Base-by-base conservation (phyloP, 2,329 filamentous ascomycete genomes). In the Penicillium sp. region DNA sequence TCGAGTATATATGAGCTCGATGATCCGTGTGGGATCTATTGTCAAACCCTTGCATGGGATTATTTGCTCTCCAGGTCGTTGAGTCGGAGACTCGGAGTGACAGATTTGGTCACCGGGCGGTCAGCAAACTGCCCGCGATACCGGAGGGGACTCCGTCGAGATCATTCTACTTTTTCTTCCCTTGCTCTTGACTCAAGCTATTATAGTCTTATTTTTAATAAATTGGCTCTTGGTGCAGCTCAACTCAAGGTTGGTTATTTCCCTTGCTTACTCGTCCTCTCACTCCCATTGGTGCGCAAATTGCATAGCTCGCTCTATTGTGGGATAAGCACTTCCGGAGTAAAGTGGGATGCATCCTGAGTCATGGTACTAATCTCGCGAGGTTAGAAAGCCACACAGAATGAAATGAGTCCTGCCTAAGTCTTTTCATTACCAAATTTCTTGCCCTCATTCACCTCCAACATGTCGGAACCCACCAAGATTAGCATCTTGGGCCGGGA, bases 401-500 rank as follows among this genome's bases (percentile, higher is more conserved):
- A 61, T 61, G 58, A 59, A 54, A 59, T 63, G 55, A 63, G 53
- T 42, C 34, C 39, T 46, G 38, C 19, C 38, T 47, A 42, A 53
- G 41, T 49, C 25, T 56, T 47, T 39, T 36, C 46, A 45, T 49
- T 46, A 51, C 36, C 43, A 46, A 44, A n/a, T 42, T 42, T 49
- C 38, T 35, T 50, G 35, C 36, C 28, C 41, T 19, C 49, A 38
- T 43, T 43, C 46, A 48, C 37, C 40, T 48, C 45, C 50, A 62
- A 49, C 39, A 71, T 71, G 67, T 56, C 62, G 27, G 68, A 67
- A 52, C 79, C 81, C 49, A 80, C 78, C 43, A 81, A 77, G 66
- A 89, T 97, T 65, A 79, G 81, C 30, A 95, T 99, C 60, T 77
- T 99, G 51, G 90, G 90, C 59, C 87, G 88, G 64, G 89, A 95